Base-by-base conservation (phyloP, 441 rosid genomes). In the Jatropha multifida region DNA sequence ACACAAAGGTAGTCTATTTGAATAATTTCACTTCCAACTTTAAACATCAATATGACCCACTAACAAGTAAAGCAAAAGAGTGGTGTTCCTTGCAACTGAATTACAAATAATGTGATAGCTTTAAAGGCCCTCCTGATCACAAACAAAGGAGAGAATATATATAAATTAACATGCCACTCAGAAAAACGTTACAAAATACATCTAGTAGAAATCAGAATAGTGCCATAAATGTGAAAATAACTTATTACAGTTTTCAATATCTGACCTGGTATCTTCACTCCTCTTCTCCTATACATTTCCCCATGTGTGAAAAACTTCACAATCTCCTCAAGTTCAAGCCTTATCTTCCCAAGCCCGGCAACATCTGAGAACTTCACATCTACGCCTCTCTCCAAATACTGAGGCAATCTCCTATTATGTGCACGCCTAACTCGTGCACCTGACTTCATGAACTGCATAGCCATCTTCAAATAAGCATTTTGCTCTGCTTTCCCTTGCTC, bases 241-340 rank as follows among this genome's bases (percentile, higher is more conserved):
- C 41, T 49, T 48, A 32, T 32, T 44, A 63, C 44, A 67, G 70
- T 77, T 77, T 68, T 59, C 69, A 77, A 77, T 68, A 81, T 68
- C 84, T 64, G 56, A 92, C 98, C 98, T 83, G 97, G 97, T 80
- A 94, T 94, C 83, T 80, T 90, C 56, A 92, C 95, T 56, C 98
- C 97, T 87, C 98, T 91, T 78, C 97, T 86, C 27, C 97, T 81
- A 65, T 92, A 94, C 92, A 94, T 91, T 84, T 94, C 98, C 62
- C 97, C 97, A 68, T 94, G 98, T 9, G 98, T 94, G 81, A 94
- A 94, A 83, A 94, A 94, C 84, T 94, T 94, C 68, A 94, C 97
- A 58, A 94, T 90, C 80, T 94, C 98, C 86, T 94, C 97, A 17
- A 94, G 97, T 81, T 94, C 98, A 66, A 92, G 94, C n/a, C 97